Conservation (phyloP, 2,329 filamentous ascomycete species). For the Botryotinia globosa region DNA sequence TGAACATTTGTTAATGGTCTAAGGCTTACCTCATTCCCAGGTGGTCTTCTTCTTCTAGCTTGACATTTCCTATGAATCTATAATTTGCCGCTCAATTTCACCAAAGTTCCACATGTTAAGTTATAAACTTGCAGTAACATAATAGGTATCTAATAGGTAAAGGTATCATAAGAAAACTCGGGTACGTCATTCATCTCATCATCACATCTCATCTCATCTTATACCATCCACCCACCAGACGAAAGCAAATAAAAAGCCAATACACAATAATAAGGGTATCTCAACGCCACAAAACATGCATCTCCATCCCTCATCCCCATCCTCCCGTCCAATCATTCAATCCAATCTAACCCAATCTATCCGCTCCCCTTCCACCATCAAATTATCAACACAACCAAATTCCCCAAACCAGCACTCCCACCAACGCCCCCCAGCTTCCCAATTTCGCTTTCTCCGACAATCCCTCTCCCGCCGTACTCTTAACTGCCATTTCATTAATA, state of each 20-base stretch:
- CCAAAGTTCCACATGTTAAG: no score
- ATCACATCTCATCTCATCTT: no score
- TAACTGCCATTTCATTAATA: conserved; percentile 29
- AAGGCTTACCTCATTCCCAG: no score
- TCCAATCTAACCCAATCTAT: conserved; percentile 6
- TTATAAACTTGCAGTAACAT: neutral
- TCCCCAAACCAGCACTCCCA: conserved; percentile 34
- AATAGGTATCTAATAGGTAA: conserved; percentile 7
- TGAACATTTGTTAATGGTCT: no score
- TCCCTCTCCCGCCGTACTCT: conserved; percentile 24
- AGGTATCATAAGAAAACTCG: neutral
- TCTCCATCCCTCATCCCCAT: neutral
- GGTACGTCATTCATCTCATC: neutral
- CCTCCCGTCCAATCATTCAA: neutral
- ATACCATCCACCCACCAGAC: neutral
- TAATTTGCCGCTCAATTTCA: no score
- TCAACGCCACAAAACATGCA: neutral
- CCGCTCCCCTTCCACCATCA: neutral
- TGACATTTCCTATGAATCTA: no score
- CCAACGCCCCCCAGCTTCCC: conserved; percentile 33
- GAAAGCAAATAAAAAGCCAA: neutral
- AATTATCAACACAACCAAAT: conserved; percentile 27
- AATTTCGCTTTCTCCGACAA: conserved; percentile 12
- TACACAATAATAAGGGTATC: conserved; percentile 15
- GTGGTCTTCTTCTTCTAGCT: no score